These are phyloP conservation scores for Cornus kousa DNA, from an alignment of 148 eudicot species.

Conservation along the genomic window DNA sequence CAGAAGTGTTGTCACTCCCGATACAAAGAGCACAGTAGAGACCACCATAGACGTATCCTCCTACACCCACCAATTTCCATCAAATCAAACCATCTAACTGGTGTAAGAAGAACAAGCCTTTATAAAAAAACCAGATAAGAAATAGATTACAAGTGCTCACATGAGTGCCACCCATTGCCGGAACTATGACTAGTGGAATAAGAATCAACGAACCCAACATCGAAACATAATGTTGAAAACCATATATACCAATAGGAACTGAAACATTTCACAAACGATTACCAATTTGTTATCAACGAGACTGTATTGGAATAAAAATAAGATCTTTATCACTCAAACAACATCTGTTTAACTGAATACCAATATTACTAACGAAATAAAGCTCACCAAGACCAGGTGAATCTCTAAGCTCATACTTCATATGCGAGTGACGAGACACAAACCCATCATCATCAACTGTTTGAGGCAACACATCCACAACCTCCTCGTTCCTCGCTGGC, in stretches of 20 bases:
- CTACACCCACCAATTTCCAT: slow-evolving; percentile 62
- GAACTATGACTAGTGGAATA: slow-evolving; percentile 89
- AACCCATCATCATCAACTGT: slow-evolving; percentile 64
- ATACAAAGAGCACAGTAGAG: slow-evolving; percentile 83
- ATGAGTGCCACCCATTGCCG: slow-evolving; percentile 92
- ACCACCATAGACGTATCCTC: slow-evolving; percentile 92
- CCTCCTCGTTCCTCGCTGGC: slow-evolving; percentile 47
- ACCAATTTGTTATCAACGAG: too few species aligned
- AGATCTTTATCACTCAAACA: background rate
- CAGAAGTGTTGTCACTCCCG: slow-evolving; percentile 87
- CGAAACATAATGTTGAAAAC: slow-evolving; percentile 84
- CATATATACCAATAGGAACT: slow-evolving; percentile 90
- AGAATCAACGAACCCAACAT: slow-evolving; percentile 88
- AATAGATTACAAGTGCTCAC: slow-evolving; percentile 51
- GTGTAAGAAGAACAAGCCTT: background rate
- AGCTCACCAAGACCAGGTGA: slow-evolving; percentile 83
- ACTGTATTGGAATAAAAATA: too few species aligned
- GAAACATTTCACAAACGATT: slow-evolving; percentile 31
- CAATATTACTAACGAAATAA: slow-evolving; percentile 2
- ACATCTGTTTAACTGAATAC: background rate
- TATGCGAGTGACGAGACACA: slow-evolving; percentile 65
- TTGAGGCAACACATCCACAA: slow-evolving; percentile 42
- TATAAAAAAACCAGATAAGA: background rate
- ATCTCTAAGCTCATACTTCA: slow-evolving; percentile 97
- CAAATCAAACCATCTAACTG: slow-evolving; percentile 37